Percentiles rank a stretch among this genome's conserved stretches.
phyloP scores from a whole-genome alignment of 495 filamentous ascomycete species.

The Peziza echinospora region DNA sequence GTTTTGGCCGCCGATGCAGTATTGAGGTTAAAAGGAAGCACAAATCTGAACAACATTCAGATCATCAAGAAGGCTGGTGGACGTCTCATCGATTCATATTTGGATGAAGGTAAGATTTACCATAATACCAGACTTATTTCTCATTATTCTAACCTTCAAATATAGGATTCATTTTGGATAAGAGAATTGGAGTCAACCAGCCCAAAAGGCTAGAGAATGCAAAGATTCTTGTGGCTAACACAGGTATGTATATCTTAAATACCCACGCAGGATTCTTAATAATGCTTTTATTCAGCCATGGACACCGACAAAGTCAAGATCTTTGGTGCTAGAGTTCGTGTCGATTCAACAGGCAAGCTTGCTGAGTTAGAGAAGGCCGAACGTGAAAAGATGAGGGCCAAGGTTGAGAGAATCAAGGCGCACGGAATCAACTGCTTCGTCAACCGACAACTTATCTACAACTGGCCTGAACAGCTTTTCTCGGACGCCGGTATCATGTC shows the following conservation, averaged over 20 bases:
- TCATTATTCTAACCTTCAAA: too few relatives aligned
- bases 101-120: conserved; percentile 95
- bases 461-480: conserved; percentile 98
- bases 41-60: conserved; percentile 92
- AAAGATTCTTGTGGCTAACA: conserved; percentile 94
- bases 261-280: too few relatives aligned
- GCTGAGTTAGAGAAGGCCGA: conserved; percentile 95
- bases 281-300: conserved; percentile 59
- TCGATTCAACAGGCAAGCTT: conserved; percentile 80
- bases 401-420: conserved; percentile 95
- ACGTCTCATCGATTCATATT: conserved; percentile 88
- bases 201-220: conserved; percentile 93
- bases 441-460: conserved; percentile 97
- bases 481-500: conserved; percentile 93
- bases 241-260: conserved; percentile 21
- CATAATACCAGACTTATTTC: too few relatives aligned
- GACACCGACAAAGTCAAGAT: conserved; percentile 99
- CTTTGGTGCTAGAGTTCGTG: conserved; percentile 89
- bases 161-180: conserved; percentile 80
- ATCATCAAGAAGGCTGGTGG: conserved; percentile 98
- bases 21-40: conserved; percentile 68
- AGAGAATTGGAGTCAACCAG: conserved; percentile 96
- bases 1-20: conserved; percentile 84
- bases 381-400: conserved; percentile 96
- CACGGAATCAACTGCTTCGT: conserved; percentile 99